These are phyloP conservation scores for Neurospora sp. DNA, from an alignment of 495 filamentous ascomycete genomes.

Conservation along the genomic window DNA sequence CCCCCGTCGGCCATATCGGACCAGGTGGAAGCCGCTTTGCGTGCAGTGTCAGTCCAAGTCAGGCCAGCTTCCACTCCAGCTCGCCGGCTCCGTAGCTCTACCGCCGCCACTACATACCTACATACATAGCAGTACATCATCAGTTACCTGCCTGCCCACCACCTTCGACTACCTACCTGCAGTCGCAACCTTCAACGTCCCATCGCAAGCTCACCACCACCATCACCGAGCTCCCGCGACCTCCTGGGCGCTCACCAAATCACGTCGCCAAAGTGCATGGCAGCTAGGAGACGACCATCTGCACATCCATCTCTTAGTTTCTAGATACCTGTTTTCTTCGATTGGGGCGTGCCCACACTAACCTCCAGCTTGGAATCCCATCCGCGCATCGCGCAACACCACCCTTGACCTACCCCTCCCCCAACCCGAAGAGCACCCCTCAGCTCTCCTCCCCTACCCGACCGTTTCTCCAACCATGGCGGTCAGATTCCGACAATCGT, in stretches of 20 bases:
- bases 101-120: not conserved
- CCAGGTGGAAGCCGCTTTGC: not conserved
- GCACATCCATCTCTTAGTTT: not conserved
- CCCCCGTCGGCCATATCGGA: not conserved
- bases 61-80: not conserved
- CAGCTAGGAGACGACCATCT: conserved; percentile 1
- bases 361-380: not conserved
- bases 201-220: not conserved
- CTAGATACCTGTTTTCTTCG: not conserved
- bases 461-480: conserved; percentile 3
- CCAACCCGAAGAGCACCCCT: conserved; percentile 2
- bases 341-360: not conserved
- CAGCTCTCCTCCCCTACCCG: not conserved
- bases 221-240: not conserved
- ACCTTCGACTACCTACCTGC: not conserved
- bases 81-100: not conserved
- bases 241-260: not conserved
- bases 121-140: not conserved
- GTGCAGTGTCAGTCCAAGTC: not conserved
- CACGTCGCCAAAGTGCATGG: conserved; percentile 2
- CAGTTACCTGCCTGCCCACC: not conserved
- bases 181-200: not conserved
- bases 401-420: not conserved
- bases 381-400: not conserved
- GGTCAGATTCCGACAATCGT: conserved; percentile 20